Base-by-base conservation (phyloP, 2,329 filamentous ascomycete genomes). In the Trichoderma aggressivum region DNA sequence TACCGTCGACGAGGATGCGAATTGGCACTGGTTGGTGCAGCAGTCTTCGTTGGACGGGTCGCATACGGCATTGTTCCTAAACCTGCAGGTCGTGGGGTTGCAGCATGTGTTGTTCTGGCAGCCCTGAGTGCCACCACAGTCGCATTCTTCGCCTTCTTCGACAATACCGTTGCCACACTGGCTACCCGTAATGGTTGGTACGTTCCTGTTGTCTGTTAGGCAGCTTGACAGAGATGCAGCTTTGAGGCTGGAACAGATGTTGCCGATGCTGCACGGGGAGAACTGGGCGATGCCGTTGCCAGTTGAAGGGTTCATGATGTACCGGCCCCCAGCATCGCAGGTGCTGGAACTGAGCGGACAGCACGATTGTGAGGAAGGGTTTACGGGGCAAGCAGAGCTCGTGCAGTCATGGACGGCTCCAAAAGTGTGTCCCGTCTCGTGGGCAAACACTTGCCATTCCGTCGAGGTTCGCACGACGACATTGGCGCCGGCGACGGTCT, bases 151-250 rank as follows among this genome's bases (percentile, higher is more conserved):
- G 74, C 94, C 96, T 21, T 88, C 85, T 82, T 98, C 96, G 64
- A 99, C 96, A 74, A 99, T 98, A 68, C 96, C 96, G 81, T 99
- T 99, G 71, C 96, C 96, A 81, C 96, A 99, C 78, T 94, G 91
- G 75, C 91, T 91, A 69, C 92, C 93, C 0, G 90, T 91, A 75
- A 97, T 93, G 32, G 92, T 96, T 36, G 88, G 87, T 60, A 99
- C 90, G 74, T 92, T 90, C 75, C 88, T 90, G 84, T 99, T 99
- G 80, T 93, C 90, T n/a, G 89, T 91, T 56, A 99, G 84, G 80
- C 96, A 99, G 30, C 79, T 82, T 0, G 89, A 90, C 73, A 92
- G 91, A 79, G 97, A 91, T 73, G 90, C 92, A 77, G 92, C 91
- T 66, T 88, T 89, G 74, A 99, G 86, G 34, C 93, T 94, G 7